Base-by-base conservation (phyloP, 2,329 filamentous ascomycete genomes). In the Triangularia verruculosa region DNA sequence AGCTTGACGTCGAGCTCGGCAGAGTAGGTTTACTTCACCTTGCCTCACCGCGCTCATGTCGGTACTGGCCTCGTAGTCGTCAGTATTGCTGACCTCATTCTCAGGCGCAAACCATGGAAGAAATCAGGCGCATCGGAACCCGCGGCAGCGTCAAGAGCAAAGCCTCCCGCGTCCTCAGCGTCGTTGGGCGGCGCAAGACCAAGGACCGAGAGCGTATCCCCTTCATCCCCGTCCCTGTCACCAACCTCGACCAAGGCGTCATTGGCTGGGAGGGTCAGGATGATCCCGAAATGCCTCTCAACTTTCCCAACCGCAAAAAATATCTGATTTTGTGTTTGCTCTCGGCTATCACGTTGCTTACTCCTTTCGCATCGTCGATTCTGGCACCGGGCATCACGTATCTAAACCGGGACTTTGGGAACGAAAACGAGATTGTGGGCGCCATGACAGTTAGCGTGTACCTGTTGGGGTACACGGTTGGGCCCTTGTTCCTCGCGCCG, bases 291-390 rank as follows among this genome's bases (percentile, higher is more conserved):
- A 84, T 85, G 74, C 86, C 86, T 1, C 78, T 86, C 68, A 88
- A 88, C 72, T 87, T 88, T 76, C 67, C 80, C 1, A 70, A 68
- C 6, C 72, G 73, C 17, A 83, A 80, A 68, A 89, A 88, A 76
- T 89, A 86, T 86, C 72, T 80, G 17, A 80, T 84, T 34, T 81
- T 84, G 6, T 73, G 79, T 56, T 79, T 85, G 17, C 80, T 89
- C 20, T 81, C 85, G 0, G 75, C 78, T 66, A 88, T 88, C 71
- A 88, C 86, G 8, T 83, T 89, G 67, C 83, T 89, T 70, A 88
- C 86, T 0, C 86, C 87, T 0, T 84, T 89, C 25, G 85, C 86
- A 0, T 88, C 86, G 6, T 86, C 86, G 1, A 88, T 89, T 61
- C 74, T 84, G 17, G 78, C 82, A 1, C 82, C 83, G 2, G 81